Base-by-base conservation (phyloP, 495 filamentous ascomycete species). In the Aspergillus sparsus region DNA sequence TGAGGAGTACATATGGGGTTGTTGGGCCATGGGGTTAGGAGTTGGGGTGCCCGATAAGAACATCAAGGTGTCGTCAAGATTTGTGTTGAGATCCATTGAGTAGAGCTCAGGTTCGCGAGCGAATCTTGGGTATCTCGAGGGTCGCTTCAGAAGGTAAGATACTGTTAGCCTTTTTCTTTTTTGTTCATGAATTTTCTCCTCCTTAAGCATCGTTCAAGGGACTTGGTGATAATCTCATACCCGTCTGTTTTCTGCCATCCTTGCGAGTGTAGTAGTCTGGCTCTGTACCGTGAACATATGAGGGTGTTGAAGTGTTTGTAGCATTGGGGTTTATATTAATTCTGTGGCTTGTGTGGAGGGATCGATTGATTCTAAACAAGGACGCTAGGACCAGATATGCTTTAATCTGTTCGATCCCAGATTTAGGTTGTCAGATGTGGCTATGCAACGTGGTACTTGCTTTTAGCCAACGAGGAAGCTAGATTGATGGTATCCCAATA, bases 341-440 rank as follows among this genome's bases (percentile, higher is more conserved):
- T 47, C 16, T 18, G 44, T 47, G 39, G 5, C 6, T 6, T 18
- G 7, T 47, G n/a, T 7, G 27, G 16, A 18, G 15, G 39, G 15
- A 42, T 11, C 6, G 15, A 11, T 12, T 8, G 5, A 8, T 42
- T 42, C 12, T 42, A 27, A 27, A 27, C 21, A 27, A 27, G 21
- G 21, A 27, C 21, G 21, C 21, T 27, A 27, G 21, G 21, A 27
- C 1, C 21, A 27, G 21, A 27, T 27, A 27, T 27, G 21, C 21
- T 27, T 27, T 27, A 27, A 27, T 27, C 21, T 27, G 21, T 41
- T 1, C 15, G 44, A 18, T 47, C 44, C 34, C 18, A 11, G 7
- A 49, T 47, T 35, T 16, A 51, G 32, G 66, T 68, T 27, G 21
- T 27, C 57, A 68, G 66, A 68, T 58, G 66, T 64, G 66, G 66